Percentiles rank a stretch among this genome's conserved stretches.
These are phyloP conservation scores for Maudiozyma serrabonitensis DNA, from an alignment of 805 yeast species.

Conservation along the genomic window DNA sequence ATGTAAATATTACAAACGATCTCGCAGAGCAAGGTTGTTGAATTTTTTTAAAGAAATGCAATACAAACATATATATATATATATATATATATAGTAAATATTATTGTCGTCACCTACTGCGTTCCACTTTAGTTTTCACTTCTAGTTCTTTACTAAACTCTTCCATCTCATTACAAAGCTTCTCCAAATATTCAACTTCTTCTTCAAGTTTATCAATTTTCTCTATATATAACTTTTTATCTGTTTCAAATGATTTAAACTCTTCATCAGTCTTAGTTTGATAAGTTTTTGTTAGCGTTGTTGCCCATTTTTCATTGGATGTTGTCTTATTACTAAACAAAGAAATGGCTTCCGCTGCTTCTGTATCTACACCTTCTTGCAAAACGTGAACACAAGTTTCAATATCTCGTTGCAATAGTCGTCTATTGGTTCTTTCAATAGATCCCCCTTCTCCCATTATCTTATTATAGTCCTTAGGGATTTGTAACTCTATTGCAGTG, in stretches of 20 bases:
- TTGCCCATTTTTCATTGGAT: constrained; percentile 16
- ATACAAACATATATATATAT: too few species aligned
- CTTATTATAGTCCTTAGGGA: too few species aligned
- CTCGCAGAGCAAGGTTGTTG: constrained; percentile 50
- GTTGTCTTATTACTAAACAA: constrained; percentile 15
- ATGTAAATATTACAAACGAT: constrained; percentile 56
- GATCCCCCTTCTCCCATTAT: background rate
- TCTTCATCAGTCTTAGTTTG: constrained; percentile 17
- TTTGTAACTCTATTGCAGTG: too few species aligned
- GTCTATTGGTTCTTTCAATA: background rate
- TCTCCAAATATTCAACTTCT: constrained; percentile 34
- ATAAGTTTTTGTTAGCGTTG: constrained; percentile 14
- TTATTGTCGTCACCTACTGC: constrained; percentile 3
- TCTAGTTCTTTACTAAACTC: constrained; percentile 51
- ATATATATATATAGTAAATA: background rate
- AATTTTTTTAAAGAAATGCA: background rate
- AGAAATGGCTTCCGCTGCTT: constrained; percentile 23
- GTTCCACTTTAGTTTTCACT: constrained; percentile 30
- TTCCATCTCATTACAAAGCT: constrained; percentile 47
- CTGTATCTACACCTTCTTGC: constrained; percentile 21
- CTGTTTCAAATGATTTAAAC: constrained; percentile 24
- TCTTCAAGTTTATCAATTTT: constrained; percentile 27
- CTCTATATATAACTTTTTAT: constrained; percentile 11
- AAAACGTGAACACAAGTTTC: constrained; percentile 14
- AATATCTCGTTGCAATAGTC: constrained; percentile 12